A percentile compares a stretch with the other conserved stretches of the same genome.
phyloP scores from a whole-genome alignment of 164 flowering plant species.

The Berberis vulgaris region DNA sequence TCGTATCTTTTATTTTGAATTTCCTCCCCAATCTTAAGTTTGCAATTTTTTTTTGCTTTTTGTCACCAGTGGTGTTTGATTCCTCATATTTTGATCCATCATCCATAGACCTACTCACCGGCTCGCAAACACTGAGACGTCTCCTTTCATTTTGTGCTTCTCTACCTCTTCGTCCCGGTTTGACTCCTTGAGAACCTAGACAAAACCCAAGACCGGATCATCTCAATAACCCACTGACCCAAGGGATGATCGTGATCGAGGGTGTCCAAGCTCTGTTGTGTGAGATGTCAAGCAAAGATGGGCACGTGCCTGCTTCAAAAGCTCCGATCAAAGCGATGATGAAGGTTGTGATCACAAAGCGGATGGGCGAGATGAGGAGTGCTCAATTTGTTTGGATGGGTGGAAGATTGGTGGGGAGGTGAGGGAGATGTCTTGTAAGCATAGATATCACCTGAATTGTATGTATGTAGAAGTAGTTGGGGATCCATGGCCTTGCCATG shows the following conservation, averaged over 20 bases:
- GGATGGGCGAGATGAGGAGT: slow-evolving; percentile 26
- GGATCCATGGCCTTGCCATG: slow-evolving; percentile 70
- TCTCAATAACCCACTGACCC: slow-evolving; percentile 57
- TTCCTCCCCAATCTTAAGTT: no score
- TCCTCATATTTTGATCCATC: no score
- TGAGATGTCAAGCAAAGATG: slow-evolving; percentile 20
- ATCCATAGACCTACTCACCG: no score
- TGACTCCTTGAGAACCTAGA: neutral
- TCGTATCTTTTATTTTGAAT: no score
- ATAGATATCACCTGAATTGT: slow-evolving; percentile 37
- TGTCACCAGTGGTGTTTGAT: no score
- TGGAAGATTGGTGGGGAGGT: slow-evolving; percentile 36
- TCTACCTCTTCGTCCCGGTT: no score
- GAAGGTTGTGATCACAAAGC: slow-evolving; percentile 26
- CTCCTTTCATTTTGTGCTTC: no score
- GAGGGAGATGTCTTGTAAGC: slow-evolving; percentile 73
- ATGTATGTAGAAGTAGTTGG: slow-evolving; percentile 71
- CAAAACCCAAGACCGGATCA: slow-evolving; percentile 27
- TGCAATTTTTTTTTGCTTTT: no score
- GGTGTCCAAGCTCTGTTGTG: slow-evolving; percentile 9
- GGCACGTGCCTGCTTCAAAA: slow-evolving; percentile 59
- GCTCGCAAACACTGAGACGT: no score
- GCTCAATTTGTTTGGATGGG: slow-evolving; percentile 64
- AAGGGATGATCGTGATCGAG: slow-evolving; percentile 51
- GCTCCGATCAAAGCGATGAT: slow-evolving; percentile 60